Conservation (phyloP, 257 asterid genomes). For the Nyctanthes arbortristis region DNA sequence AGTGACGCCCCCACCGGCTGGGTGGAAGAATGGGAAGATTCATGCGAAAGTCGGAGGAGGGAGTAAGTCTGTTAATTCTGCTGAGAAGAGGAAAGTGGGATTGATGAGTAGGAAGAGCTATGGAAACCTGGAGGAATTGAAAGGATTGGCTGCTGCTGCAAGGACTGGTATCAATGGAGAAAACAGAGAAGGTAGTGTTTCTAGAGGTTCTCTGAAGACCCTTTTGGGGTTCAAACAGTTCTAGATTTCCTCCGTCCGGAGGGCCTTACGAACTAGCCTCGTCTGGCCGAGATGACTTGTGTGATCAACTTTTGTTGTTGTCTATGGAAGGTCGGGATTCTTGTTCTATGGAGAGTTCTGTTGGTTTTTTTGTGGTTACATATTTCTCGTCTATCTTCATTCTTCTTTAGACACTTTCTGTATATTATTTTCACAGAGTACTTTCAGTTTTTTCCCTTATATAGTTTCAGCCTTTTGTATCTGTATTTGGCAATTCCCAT, state of each 20-base stretch:
- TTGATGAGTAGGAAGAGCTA: conserved; percentile 78
- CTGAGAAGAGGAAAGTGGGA: conserved; percentile 70
- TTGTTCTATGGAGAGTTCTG: too few relatives aligned
- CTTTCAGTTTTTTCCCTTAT: too few relatives aligned
- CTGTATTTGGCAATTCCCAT: too few relatives aligned
- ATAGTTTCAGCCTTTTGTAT: too few relatives aligned
- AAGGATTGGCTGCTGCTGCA: conserved; percentile 56
- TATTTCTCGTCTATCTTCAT: too few relatives aligned
- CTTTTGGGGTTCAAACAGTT: conserved; percentile 53
- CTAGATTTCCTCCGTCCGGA: conserved; percentile 20
- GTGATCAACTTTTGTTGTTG: too few relatives aligned
- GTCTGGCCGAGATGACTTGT: too few relatives aligned
- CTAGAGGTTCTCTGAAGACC: conserved; percentile 39
- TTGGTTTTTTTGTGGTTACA: too few relatives aligned
- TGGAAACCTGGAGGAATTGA: conserved; percentile 69
- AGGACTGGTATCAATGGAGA: conserved; percentile 56
- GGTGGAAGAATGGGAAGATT: conserved; percentile 50
- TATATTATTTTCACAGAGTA: too few relatives aligned
- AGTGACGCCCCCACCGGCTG: conserved; percentile 46
- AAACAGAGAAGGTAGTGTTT: conserved; percentile 34
- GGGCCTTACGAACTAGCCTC: too few relatives aligned
- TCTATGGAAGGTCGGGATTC: too few relatives aligned
- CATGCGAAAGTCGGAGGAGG: conserved; percentile 59
- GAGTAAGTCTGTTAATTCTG: conserved; percentile 72
- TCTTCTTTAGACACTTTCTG: too few relatives aligned